Evolutionary conservation across 208 protist genomes (phyloP).

Genomic region (Wallacemonas sp.): DNA sequence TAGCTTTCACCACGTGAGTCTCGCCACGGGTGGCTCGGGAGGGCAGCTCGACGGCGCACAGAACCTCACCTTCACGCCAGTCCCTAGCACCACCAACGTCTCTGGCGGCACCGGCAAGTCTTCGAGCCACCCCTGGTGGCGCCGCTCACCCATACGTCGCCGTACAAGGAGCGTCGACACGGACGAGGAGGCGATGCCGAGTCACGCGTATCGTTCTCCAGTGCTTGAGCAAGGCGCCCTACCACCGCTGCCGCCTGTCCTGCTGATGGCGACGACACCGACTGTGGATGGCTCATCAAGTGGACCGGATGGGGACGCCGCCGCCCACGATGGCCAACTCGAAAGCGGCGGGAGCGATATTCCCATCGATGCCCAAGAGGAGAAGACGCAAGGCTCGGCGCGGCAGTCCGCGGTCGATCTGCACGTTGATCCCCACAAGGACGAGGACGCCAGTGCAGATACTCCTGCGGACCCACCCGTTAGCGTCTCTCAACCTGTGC

Average conservation of each 20-base stretch:
- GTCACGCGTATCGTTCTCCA: not conserved
- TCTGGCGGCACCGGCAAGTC: not conserved
- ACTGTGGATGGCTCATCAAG: not conserved
- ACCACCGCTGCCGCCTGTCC: no score
- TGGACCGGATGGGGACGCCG: no score
- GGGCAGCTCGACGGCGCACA: not conserved
- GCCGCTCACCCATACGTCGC: slow-evolving; percentile 6
- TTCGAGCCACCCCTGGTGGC: slow-evolving; percentile 1
- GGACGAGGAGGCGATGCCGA: not conserved
- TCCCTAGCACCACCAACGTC: not conserved
- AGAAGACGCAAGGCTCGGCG: no score
- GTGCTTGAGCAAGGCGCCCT: not conserved
- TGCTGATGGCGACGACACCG: not conserved
- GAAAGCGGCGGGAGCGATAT: no score
- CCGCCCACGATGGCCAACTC: no score
- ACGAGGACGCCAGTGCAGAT: no score
- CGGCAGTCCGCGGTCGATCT: no score
- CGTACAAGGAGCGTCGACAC: not conserved
- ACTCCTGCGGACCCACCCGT: no score
- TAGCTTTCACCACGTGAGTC: not conserved
- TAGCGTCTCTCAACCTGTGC: no score
- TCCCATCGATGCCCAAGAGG: no score
- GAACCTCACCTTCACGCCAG: not conserved
- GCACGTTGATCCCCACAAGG: no score
- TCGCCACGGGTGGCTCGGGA: not conserved